Conservation (phyloP, 148 eudicot species). For the Camellia lanceoleosa region DNA sequence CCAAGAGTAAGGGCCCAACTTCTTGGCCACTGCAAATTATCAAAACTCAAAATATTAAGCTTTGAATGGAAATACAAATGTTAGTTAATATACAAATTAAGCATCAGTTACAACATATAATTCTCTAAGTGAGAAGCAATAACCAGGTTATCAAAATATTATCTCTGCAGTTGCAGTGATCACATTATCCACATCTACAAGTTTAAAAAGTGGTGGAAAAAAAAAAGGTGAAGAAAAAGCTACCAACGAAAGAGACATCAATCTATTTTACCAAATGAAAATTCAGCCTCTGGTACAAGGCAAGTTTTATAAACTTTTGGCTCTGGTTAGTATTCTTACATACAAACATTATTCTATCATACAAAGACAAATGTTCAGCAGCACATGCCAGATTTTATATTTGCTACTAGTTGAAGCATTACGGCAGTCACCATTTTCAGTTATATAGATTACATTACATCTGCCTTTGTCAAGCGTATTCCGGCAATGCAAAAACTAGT, state of each 20-base stretch:
- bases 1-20: conserved; percentile 44
- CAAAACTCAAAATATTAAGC: not conserved
- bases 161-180: not conserved
- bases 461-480: not conserved
- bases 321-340: not conserved
- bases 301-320: conserved; percentile 1
- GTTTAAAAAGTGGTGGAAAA: not conserved
- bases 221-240: not conserved
- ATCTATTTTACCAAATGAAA: not conserved
- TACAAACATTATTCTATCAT: not conserved
- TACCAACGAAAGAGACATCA: not conserved
- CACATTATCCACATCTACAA: not conserved
- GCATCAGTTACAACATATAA: not conserved
- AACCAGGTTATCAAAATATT: not conserved
- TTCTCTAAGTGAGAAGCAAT: not conserved
- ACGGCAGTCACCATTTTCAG: not conserved
- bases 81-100: not conserved
- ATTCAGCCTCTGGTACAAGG: not conserved
- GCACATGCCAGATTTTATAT: not conserved
- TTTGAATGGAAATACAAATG: not conserved
- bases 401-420: not conserved
- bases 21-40: conserved; percentile 62
- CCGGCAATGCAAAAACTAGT: not conserved
- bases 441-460: not conserved
- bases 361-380: not conserved